Evolutionary conservation across 352 stramenopile species (phyloP).

Genomic region (Pythium rhizo-oryzae): DNA sequence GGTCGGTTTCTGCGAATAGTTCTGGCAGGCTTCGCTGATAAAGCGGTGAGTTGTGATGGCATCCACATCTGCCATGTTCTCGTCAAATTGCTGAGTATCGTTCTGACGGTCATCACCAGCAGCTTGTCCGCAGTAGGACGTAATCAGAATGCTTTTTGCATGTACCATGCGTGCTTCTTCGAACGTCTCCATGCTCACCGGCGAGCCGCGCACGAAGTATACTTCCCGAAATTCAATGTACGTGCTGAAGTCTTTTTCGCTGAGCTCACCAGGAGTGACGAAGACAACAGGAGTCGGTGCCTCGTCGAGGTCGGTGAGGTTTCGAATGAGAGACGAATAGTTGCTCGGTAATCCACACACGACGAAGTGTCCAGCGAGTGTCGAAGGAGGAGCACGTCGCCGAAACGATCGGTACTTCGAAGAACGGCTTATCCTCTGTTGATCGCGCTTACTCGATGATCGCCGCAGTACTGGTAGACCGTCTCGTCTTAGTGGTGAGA

Average conservation of each 20-base stretch:
- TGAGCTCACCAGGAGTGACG: constrained; percentile 54
- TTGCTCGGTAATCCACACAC: constrained; percentile 66
- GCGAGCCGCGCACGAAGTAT: constrained; percentile 73
- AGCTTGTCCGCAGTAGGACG: constrained; percentile 55
- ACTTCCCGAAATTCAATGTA: constrained; percentile 51
- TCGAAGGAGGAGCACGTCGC: constrained; percentile 31
- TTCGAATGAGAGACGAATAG: constrained; percentile 57
- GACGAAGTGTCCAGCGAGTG: constrained; percentile 56
- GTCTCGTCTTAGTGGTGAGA: not conserved
- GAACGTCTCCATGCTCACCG: constrained; percentile 62
- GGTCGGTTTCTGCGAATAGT: constrained; percentile 26
- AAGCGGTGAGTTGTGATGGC: constrained; percentile 79
- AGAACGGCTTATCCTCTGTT: constrained; percentile 26
- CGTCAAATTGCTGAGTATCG: constrained; percentile 46
- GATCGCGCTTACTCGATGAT: constrained; percentile 12
- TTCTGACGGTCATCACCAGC: constrained; percentile 25
- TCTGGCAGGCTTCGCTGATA: constrained; percentile 72
- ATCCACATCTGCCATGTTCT: constrained; percentile 80
- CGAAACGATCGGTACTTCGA: constrained; percentile 44
- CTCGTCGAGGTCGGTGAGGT: constrained; percentile 53
- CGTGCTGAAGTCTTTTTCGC: constrained; percentile 47
- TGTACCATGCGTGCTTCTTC: constrained; percentile 56
- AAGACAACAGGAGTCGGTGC: constrained; percentile 48
- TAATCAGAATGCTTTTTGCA: constrained; percentile 71
- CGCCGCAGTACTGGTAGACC: constrained; percentile 11